Conservation (phyloP, 2,329 filamentous ascomycete genomes). For the Hymenoscyphus repandus region DNA sequence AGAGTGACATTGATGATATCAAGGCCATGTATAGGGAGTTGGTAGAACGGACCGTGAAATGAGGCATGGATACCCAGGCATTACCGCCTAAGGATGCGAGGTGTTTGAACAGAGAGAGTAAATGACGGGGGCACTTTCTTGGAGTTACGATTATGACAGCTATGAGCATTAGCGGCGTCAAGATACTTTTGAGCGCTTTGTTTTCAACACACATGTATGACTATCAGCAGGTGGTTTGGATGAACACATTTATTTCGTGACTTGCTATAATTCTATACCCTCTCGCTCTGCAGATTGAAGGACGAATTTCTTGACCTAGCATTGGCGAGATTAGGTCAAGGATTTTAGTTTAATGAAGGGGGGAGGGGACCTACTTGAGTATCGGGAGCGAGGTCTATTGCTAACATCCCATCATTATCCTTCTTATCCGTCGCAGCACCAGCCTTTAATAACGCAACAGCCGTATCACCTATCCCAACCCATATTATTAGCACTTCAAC, state of each 20-base stretch:
- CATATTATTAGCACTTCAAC: too few relatives aligned
- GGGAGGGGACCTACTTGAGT: constrained; percentile 56
- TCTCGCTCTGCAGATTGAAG: constrained; percentile 74
- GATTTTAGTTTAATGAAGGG: background rate
- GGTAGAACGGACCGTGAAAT: constrained; percentile 77
- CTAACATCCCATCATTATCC: constrained; percentile 63
- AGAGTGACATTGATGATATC: constrained; percentile 82
- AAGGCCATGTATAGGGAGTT: constrained; percentile 96
- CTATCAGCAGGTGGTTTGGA: background rate
- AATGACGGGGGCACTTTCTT: background rate
- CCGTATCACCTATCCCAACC: constrained; percentile 68
- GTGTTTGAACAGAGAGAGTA: too few relatives aligned
- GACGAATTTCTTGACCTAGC: constrained; percentile 18
- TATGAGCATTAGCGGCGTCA: background rate
- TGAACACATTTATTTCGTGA: background rate
- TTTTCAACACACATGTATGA: background rate
- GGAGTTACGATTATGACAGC: background rate
- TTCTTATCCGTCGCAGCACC: constrained; percentile 79
- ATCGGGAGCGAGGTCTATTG: constrained; percentile 82
- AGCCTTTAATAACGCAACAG: constrained; percentile 73
- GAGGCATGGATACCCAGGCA: constrained; percentile 10
- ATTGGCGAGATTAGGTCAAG: constrained; percentile 1
- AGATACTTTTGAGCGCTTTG: background rate
- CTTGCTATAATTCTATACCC: constrained; percentile 58
- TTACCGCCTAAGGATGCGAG: background rate